Evolutionary conservation across 495 filamentous ascomycete species (phyloP).

Genomic region (Tuber umbilicatum): DNA sequence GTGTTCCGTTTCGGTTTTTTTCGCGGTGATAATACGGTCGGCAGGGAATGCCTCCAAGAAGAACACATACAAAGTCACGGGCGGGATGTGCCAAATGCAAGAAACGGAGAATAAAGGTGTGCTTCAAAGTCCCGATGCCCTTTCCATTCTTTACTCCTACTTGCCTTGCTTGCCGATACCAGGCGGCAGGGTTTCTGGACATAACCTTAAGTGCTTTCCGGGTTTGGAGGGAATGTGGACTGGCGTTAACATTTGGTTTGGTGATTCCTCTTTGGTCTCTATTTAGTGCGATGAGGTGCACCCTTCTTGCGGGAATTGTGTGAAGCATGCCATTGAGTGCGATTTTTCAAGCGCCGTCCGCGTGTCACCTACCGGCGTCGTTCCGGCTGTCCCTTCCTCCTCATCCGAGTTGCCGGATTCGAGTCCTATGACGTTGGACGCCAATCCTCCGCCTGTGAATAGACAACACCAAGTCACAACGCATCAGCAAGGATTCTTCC

Average conservation of each 20-base stretch:
- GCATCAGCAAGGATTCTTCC: constrained; percentile 12
- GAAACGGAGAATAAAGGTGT: constrained; percentile 57
- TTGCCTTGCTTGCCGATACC: background rate
- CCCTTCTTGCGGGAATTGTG: constrained; percentile 56
- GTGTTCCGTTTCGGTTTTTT: background rate
- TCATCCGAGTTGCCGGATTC: background rate
- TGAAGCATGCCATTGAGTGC: constrained; percentile 58
- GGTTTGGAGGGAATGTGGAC: background rate
- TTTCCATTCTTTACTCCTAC: background rate
- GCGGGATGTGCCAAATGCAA: constrained; percentile 58
- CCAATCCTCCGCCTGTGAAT: background rate
- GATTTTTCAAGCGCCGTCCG: constrained; percentile 46
- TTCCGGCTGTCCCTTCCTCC: constrained; percentile 1
- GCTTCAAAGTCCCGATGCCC: background rate
- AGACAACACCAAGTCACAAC: background rate
- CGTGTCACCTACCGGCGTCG: background rate
- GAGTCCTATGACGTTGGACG: background rate
- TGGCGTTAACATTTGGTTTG: background rate
- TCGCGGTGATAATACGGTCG: background rate
- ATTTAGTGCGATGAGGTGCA: constrained; percentile 58
- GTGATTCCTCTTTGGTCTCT: constrained; percentile 7
- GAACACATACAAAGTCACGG: constrained; percentile 59
- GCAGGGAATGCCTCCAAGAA: constrained; percentile 51
- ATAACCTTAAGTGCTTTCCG: background rate
- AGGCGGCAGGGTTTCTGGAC: background rate